Evolutionary conservation across 2,329 filamentous ascomycete species (phyloP).

Genomic region (Beauveria rudraprayagi): DNA sequence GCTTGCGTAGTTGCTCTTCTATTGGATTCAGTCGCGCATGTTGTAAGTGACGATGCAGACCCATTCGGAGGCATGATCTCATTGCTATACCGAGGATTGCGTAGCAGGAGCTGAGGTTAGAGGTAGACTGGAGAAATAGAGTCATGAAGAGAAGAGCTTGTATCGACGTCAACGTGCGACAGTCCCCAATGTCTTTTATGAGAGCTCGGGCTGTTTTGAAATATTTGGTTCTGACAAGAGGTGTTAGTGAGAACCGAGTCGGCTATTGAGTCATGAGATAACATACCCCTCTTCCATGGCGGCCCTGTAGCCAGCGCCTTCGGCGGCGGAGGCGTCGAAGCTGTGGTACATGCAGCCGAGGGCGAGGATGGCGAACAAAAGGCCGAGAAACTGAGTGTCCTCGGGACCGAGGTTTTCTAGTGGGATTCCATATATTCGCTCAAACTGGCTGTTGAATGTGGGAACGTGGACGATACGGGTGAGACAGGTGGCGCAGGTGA

Average conservation of each 20-base stretch:
- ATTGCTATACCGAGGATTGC: constrained; percentile 72
- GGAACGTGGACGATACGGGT: constrained; percentile 72
- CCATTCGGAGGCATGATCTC: constrained; percentile 67
- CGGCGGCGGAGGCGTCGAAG: constrained; percentile 42
- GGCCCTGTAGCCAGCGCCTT: constrained; percentile 40
- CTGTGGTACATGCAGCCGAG: constrained; percentile 65
- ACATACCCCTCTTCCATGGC: constrained; percentile 50
- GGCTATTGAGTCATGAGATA: no score
- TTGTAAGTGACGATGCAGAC: constrained; percentile 64
- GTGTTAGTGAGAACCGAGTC: constrained; percentile 33
- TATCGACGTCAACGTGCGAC: constrained; percentile 64
- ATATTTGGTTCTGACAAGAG: constrained; percentile 48
- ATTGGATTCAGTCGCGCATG: constrained; percentile 55
- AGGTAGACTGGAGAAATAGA: constrained; percentile 70
- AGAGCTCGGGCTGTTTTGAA: constrained; percentile 61
- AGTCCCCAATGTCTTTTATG: constrained; percentile 58
- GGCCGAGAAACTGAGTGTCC: constrained; percentile 60
- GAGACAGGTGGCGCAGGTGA: constrained; percentile 50
- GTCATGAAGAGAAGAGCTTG: constrained; percentile 75
- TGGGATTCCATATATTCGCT: constrained; percentile 66
- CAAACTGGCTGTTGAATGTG: constrained; percentile 68
- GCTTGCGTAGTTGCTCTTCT: constrained; percentile 54
- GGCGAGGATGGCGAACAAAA: constrained; percentile 63
- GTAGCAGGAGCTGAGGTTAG: constrained; percentile 72
- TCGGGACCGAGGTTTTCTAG: constrained; percentile 54